A percentile compares a stretch with the other conserved stretches of the same genome.
Evolutionary conservation across 1,284 basidiomycete genomes (phyloP).

Genomic region (Thecaphora thlaspeos): DNA sequence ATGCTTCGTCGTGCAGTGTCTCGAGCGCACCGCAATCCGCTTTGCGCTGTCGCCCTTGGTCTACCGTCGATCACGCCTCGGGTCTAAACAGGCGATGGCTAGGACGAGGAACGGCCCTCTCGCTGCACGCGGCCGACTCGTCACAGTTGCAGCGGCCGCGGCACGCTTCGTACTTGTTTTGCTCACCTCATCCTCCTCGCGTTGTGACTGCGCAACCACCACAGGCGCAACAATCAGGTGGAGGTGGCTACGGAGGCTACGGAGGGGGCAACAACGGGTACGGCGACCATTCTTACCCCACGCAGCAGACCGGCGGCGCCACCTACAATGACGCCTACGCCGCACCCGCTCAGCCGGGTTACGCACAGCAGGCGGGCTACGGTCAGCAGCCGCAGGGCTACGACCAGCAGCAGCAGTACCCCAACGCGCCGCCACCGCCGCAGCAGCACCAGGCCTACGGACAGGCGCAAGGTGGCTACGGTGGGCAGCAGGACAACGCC

Average conservation of each 20-base stretch:
- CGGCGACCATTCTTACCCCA: constrained; percentile 55
- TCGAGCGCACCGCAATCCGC: too few species aligned
- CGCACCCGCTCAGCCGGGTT: not conserved
- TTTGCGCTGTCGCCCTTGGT: too few species aligned
- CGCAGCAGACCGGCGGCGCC: constrained; percentile 39
- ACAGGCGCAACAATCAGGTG: constrained; percentile 45
- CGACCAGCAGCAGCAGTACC: constrained; percentile 22
- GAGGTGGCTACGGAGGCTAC: constrained; percentile 52
- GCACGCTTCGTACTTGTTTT: too few species aligned
- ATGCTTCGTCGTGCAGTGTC: too few species aligned
- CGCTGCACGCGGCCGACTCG: too few species aligned
- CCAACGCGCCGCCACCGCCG: not conserved
- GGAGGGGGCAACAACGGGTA: constrained; percentile 54
- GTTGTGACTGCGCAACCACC: too few species aligned
- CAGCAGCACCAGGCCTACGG: constrained; percentile 7
- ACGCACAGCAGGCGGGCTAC: constrained; percentile 6
- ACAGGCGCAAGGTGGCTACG: constrained; percentile 13
- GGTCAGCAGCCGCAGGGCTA: constrained; percentile 9
- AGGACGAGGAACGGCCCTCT: too few species aligned
- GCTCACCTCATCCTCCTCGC: too few species aligned
- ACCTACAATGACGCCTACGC: constrained; percentile 10
- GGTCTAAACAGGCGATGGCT: too few species aligned
- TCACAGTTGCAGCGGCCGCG: too few species aligned
- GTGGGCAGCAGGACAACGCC: constrained; percentile 12
- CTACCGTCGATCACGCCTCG: too few species aligned